A percentile compares a stretch with the other conserved stretches of the same genome.
These are phyloP conservation scores for Acarospora socialis DNA, from an alignment of 2,329 filamentous ascomycete species.

Conservation along the genomic window DNA sequence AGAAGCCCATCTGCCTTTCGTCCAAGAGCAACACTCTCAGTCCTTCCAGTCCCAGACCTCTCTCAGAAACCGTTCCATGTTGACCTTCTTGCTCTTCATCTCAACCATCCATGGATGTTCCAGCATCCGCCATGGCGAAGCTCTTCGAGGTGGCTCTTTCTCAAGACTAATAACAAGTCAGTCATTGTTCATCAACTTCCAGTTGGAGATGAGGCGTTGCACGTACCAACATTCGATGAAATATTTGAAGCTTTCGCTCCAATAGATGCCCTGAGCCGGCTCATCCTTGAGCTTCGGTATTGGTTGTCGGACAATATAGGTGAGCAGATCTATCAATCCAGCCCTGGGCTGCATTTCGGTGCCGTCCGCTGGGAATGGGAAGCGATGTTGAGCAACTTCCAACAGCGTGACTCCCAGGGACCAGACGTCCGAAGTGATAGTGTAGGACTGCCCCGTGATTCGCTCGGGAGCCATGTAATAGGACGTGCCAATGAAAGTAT, in stretches of 20 bases:
- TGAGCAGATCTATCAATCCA: slow-evolving; percentile 85
- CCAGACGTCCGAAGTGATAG: slow-evolving; percentile 97
- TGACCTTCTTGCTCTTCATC: slow-evolving; percentile 90
- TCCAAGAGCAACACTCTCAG: slow-evolving; percentile 19
- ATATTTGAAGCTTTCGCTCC: slow-evolving; percentile 97
- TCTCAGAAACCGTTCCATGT: slow-evolving; percentile 86
- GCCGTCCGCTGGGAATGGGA: slow-evolving; percentile 93
- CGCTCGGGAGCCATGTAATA: slow-evolving; percentile 99
- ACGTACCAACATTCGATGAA: slow-evolving; percentile 98
- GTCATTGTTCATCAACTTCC: background rate
- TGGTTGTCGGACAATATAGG: slow-evolving; percentile 90
- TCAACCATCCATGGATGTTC: slow-evolving; percentile 98
- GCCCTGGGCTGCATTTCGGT: slow-evolving; percentile 90
- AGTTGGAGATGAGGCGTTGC: background rate
- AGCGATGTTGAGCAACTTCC: slow-evolving; percentile 98
- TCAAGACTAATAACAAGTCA: slow-evolving; percentile 52
- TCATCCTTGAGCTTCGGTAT: slow-evolving; percentile 96
- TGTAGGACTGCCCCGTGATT: slow-evolving; percentile 95
- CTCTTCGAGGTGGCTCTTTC: slow-evolving; percentile 75
- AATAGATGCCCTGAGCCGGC: slow-evolving; percentile 58
- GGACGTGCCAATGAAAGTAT: slow-evolving; percentile 96
- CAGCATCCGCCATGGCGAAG: slow-evolving; percentile 95
- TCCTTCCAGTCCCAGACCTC: slow-evolving; percentile 97
- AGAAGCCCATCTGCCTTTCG: background rate
- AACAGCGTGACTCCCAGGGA: slow-evolving; percentile 89